Conservation (phyloP, 495 filamentous ascomycete species). For the Aspergillus ellipticus region DNA sequence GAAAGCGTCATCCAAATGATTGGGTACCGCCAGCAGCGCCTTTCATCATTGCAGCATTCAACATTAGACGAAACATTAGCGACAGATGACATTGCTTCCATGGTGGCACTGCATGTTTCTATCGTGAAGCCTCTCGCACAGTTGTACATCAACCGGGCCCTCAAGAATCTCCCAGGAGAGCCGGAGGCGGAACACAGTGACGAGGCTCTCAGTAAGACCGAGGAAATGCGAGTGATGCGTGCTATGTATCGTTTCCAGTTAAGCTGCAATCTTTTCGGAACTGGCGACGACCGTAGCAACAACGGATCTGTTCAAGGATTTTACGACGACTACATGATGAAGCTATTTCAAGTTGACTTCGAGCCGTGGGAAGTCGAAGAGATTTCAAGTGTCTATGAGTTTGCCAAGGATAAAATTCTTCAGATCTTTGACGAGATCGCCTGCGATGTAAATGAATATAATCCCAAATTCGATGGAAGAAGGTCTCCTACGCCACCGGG, state of each 20-base stretch:
- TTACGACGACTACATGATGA: background rate
- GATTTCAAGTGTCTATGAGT: conserved; percentile 3
- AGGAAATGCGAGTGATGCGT: conserved; percentile 17
- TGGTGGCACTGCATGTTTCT: conserved; percentile 15
- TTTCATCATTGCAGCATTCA: background rate
- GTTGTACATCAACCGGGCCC: conserved; percentile 8
- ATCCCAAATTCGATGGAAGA: no score
- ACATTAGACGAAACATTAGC: conserved; percentile 1
- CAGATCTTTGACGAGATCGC: conserved; percentile 7
- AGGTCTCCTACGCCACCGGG: no score
- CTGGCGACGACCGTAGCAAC: background rate
- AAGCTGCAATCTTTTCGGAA: conserved; percentile 25
- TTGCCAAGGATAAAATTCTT: background rate
- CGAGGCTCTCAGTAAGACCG: conserved; percentile 14
- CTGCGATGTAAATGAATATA: conserved; percentile 8
- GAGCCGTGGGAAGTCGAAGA: conserved; percentile 18
- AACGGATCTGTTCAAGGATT: background rate
- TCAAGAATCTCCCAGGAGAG: conserved; percentile 3
- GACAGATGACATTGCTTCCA: conserved; percentile 8
- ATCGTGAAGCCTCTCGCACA: conserved; percentile 19
- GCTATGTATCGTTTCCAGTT: conserved; percentile 28
- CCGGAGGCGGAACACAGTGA: background rate
- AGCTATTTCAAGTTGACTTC: background rate
- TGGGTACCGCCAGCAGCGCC: conserved; percentile 5
- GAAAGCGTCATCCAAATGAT: conserved; percentile 4